phyloP scores from a whole-genome alignment of 345 rosid species.

The Gossypium australe region DNA sequence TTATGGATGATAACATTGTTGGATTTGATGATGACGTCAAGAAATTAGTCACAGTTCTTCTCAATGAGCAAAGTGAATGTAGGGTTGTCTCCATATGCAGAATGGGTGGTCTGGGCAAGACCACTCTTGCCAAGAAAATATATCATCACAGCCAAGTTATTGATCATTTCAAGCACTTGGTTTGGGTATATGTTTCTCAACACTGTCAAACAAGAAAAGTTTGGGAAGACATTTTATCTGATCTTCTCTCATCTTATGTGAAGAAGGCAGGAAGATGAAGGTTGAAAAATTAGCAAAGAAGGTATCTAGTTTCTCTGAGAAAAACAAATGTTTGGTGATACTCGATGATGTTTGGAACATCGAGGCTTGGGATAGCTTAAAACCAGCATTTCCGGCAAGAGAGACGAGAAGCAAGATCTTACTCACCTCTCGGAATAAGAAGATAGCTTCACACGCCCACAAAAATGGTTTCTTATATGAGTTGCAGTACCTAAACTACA shows the following conservation, averaged over 20 bases:
- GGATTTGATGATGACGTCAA: no score
- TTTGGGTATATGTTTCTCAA: conserved; percentile 41
- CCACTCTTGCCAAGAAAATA: conserved; percentile 31
- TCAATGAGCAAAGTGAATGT: no score
- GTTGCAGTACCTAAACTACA: not conserved
- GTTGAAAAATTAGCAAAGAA: conserved; percentile 25
- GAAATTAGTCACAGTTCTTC: no score
- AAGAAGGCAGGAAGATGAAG: conserved; percentile 13
- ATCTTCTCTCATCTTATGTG: not conserved
- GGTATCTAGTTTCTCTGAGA: not conserved
- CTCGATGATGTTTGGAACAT: conserved; percentile 26
- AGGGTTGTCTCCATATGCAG: no score
- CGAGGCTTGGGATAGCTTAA: not conserved
- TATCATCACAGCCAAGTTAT: conserved; percentile 14
- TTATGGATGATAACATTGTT: no score
- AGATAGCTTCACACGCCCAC: not conserved
- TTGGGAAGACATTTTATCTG: conserved; percentile 28
- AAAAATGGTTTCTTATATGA: no score
- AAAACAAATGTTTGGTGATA: conserved; percentile 24
- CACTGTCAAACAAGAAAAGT: conserved; percentile 21
- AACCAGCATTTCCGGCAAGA: not conserved
- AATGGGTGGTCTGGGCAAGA: not conserved
- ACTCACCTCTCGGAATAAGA: conserved; percentile 33
- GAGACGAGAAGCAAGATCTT: conserved; percentile 25
- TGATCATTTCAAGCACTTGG: conserved; percentile 20